phyloP scores from a whole-genome alignment of 1,139 yeast species.

The Protomyces lactucae-debilis region DNA sequence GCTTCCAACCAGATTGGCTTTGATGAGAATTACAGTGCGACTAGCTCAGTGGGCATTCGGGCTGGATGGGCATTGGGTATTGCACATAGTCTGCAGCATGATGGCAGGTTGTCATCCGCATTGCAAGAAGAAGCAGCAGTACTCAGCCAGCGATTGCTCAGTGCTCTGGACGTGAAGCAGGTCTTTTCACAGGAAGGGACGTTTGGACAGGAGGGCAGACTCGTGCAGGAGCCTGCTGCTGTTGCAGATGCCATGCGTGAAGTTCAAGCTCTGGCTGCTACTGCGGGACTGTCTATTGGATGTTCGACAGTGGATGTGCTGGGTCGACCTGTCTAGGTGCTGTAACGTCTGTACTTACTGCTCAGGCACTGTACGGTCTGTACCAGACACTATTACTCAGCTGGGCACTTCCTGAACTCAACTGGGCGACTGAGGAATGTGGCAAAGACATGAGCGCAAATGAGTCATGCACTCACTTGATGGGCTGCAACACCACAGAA shows the following conservation, averaged over 20 bases:
- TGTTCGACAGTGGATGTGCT: neutral
- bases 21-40: constrained; percentile 15
- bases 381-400: too few relatives aligned
- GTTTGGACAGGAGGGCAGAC: neutral
- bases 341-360: too few relatives aligned
- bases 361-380: too few relatives aligned
- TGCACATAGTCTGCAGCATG: neutral
- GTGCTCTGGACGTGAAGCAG: neutral
- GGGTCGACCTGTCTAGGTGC: neutral
- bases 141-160: neutral
- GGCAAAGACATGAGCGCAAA: too few relatives aligned
- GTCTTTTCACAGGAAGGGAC: neutral
- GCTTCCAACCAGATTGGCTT: constrained; percentile 12
- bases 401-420: too few relatives aligned
- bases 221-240: neutral
- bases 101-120: neutral
- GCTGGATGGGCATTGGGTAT: constrained; percentile 17
- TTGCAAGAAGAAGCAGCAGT: neutral
- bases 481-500: too few relatives aligned
- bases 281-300: neutral
- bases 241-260: neutral
- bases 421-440: too few relatives aligned
- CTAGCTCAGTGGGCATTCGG: neutral
- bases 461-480: too few relatives aligned
- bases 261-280: neutral